These are phyloP conservation scores for Piper longum DNA, from an alignment of 164 flowering plant species.

Conservation along the genomic window DNA sequence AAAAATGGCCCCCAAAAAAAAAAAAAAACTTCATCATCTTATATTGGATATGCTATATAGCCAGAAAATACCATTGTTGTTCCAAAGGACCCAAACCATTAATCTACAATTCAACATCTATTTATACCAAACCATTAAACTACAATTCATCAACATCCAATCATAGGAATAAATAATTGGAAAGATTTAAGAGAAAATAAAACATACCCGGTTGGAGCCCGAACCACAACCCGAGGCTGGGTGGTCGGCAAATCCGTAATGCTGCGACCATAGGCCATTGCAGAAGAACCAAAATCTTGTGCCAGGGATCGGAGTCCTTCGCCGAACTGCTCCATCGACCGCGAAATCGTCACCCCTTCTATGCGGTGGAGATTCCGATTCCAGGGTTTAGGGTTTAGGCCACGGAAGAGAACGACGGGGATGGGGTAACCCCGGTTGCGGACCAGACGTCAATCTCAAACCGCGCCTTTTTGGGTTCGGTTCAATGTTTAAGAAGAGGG, in stretches of 20 bases:
- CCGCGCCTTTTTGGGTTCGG: neutral
- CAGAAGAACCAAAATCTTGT: neutral
- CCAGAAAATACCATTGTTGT: neutral
- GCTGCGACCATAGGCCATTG: neutral
- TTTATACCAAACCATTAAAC: no score
- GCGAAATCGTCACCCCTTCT: neutral
- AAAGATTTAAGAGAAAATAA: neutral
- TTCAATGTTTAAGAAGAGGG: neutral
- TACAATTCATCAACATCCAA: no score
- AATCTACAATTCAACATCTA: no score
- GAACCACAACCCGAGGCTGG: conserved; percentile 2
- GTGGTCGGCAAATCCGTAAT: conserved; percentile 1
- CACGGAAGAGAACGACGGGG: neutral
- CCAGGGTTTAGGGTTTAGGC: neutral
- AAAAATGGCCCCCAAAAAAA: no score
- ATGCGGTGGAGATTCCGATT: neutral
- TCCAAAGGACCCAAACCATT: neutral
- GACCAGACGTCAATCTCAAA: neutral
- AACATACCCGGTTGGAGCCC: conserved; percentile 3
- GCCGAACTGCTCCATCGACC: conserved; percentile 2
- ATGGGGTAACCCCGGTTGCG: neutral
- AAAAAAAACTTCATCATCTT: no score
- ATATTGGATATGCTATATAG: neutral
- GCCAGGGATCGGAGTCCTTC: conserved; percentile 9
- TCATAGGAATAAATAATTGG: no score